Base-by-base conservation (phyloP, 768 basidiomycete genomes). In the Tephrocybe sp. region DNA sequence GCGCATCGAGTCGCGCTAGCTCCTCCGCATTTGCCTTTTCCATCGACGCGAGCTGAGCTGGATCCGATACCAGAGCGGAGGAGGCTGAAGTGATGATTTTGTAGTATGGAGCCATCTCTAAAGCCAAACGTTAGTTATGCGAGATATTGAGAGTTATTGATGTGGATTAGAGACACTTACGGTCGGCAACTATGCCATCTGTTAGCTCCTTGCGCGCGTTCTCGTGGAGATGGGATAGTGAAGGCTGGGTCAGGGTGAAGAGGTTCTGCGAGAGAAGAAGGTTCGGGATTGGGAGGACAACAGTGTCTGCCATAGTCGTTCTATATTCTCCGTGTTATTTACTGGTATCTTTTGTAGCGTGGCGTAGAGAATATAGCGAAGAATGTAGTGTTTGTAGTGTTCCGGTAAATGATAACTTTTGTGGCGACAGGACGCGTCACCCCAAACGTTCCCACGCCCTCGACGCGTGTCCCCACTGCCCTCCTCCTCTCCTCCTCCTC, bases 61-160 rank as follows among this genome's bases (percentile, higher is more conserved):
- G 62, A 57, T 88, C 83, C 2, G 79, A 61, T 1, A 79, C 69
- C 0, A 87, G 62, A 0, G 67, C 54, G 2, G 77, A 64, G 5
- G 77, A 71, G 0, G 81, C 64, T 9, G 82, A 70, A 2, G 80
- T 79, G 45, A 89, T 74, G 11, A 72, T 68, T 49, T 70, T 76
- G 69, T 83, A 90, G 67, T 91, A 96, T 0, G 94, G 89, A 1
- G 83, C 84, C 94, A 96, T 97, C 60, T 93, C 92, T 94, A n/a
- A n/a, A n/a, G 48, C 22, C 37, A 6, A 34, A 45, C 24, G 12
- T n/a, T n/a, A n/a, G n/a, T n/a, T n/a, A n/a, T n/a, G n/a, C n/a
- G n/a, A n/a, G n/a, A n/a, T n/a, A n/a, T n/a, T n/a, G n/a, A n/a
- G n/a, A n/a, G n/a, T n/a, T n/a, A n/a, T n/a, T n/a, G 31, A 22